Conservation (phyloP, 345 rosid genomes). For the Populus pruinosa region DNA sequence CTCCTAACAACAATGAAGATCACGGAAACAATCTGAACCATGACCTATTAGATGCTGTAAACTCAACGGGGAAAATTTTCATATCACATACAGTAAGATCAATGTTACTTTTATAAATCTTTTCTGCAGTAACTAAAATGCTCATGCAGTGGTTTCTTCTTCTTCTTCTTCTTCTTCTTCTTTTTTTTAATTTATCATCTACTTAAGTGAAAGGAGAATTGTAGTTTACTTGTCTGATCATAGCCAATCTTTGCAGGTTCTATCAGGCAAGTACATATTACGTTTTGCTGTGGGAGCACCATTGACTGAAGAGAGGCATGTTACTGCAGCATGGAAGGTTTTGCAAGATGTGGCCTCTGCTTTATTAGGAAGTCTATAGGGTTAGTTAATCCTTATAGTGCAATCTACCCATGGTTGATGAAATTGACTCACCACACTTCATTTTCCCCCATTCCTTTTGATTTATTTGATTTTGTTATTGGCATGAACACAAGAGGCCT, state of each 20-base stretch:
- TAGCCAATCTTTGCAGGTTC: slow-evolving; percentile 37
- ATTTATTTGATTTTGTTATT: not conserved
- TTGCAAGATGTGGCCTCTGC: slow-evolving; percentile 59
- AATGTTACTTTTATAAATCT: not conserved
- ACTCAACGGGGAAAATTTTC: slow-evolving; percentile 72
- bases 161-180: rapidly evolving
- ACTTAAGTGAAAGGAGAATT: not conserved
- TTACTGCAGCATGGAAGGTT: slow-evolving; percentile 71
- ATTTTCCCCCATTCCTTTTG: not conserved
- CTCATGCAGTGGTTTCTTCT: not conserved
- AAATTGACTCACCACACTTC: not conserved
- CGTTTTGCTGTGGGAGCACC: slow-evolving; percentile 89
- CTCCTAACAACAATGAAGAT: slow-evolving; percentile 32
- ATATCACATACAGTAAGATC: slow-evolving; percentile 75
- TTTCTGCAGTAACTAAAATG: not conserved
- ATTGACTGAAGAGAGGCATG: slow-evolving; percentile 79
- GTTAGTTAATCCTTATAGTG: not conserved
- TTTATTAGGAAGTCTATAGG: slow-evolving; percentile 32
- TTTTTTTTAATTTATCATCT: not conserved
- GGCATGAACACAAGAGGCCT: too few species aligned
- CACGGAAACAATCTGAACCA: slow-evolving; percentile 51
- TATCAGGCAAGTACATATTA: slow-evolving; percentile 56
- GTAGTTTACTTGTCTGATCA: not conserved
- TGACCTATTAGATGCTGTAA: slow-evolving; percentile 65
- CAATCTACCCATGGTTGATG: not conserved